Evolutionary conservation across 2,329 filamentous ascomycete genomes (phyloP).

Genomic region (Davidsoniella virescens): DNA sequence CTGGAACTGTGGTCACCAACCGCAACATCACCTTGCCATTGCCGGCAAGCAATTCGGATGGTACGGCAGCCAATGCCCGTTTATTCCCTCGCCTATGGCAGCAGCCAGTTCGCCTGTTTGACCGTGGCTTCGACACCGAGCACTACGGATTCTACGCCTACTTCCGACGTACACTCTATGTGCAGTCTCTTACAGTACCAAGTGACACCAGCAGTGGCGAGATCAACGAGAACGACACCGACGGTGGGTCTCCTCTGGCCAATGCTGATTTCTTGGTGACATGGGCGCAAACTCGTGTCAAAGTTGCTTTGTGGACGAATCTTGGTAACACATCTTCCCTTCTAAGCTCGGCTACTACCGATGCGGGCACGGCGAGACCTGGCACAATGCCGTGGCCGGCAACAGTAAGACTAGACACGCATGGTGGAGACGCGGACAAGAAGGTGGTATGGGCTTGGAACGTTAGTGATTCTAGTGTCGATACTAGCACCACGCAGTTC

Average conservation of each 20-base stretch:
- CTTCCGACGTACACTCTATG: conserved; percentile 74
- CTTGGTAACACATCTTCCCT: conserved; percentile 28
- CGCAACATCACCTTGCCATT: conserved; percentile 36
- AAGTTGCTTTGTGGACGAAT: conserved; percentile 50
- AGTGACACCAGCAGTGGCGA: conserved; percentile 30
- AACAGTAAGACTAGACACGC: conserved; percentile 43
- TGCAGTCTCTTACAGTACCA: conserved; percentile 40
- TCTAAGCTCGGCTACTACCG: conserved; percentile 17
- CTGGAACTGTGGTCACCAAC: conserved; percentile 8
- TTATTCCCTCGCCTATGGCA: conserved; percentile 54
- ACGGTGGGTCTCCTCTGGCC: conserved; percentile 36
- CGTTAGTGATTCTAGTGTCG: conserved; percentile 30
- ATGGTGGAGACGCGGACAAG: conserved; percentile 36
- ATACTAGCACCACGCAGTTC: conserved; percentile 28
- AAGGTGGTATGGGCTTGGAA: conserved; percentile 40
- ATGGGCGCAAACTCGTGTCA: conserved; percentile 43
- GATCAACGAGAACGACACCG: conserved; percentile 26
- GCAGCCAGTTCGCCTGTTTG: conserved; percentile 73
- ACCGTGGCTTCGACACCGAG: conserved; percentile 63
- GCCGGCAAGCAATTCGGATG: conserved; percentile 47
- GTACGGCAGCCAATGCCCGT: conserved; percentile 53
- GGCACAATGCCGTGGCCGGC: conserved; percentile 49
- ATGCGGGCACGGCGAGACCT: conserved; percentile 25
- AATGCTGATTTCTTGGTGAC: conserved; percentile 41
- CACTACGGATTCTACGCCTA: conserved; percentile 93